phyloP scores from a whole-genome alignment of 208 protist genomes.

The Lotmaria passim region DNA sequence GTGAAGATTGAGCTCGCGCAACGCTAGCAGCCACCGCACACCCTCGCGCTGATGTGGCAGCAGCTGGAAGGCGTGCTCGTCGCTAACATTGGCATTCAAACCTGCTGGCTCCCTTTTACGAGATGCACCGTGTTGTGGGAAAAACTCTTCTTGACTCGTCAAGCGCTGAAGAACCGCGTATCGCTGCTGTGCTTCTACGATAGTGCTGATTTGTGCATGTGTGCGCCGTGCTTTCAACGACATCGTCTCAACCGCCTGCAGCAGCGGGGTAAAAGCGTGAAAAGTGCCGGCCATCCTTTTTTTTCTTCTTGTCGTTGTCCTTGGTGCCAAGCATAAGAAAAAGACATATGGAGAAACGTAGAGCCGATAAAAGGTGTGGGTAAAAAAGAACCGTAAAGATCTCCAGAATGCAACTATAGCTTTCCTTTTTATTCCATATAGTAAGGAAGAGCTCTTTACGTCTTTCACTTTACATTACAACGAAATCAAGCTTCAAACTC shows the following conservation, averaged over 20 bases:
- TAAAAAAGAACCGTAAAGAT: no score
- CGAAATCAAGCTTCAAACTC: no score
- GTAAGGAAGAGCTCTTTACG: no score
- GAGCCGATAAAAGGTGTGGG: no score
- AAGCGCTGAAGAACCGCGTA: conserved; percentile 1
- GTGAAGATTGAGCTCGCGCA: conserved; percentile 73
- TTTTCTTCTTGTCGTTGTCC: no score
- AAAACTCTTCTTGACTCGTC: conserved; percentile 13
- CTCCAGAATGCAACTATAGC: no score
- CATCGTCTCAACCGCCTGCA: background rate
- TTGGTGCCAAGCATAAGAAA: no score
- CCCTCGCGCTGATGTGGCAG: conserved; percentile 91
- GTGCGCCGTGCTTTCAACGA: background rate
- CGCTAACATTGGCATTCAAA: no score
- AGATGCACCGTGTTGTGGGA: background rate
- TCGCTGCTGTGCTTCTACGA: background rate
- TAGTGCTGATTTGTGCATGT: background rate
- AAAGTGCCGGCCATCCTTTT: background rate
- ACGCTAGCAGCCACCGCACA: conserved; percentile 94
- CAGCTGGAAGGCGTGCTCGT: conserved; percentile 59
- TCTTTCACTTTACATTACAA: no score
- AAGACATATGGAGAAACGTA: no score
- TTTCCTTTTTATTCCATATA: no score
- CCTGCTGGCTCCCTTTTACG: background rate
- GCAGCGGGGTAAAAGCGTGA: background rate